Base-by-base conservation (phyloP, 768 basidiomycete species). In the Trametes cubensis region DNA sequence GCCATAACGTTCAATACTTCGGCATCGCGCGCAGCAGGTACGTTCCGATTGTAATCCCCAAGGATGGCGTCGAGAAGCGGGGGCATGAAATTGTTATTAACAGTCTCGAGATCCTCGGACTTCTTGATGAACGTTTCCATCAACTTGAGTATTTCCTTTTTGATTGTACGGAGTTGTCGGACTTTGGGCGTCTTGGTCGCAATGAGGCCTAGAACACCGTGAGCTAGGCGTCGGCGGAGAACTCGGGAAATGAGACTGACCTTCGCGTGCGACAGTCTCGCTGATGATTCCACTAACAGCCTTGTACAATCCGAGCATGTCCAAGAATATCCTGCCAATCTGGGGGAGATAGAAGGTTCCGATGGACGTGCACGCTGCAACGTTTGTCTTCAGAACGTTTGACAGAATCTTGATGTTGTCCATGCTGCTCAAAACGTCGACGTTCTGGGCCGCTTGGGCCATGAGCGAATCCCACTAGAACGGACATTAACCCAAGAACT, bases 71-170 rank as follows among this genome's bases (percentile, higher is more conserved):
- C 97, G 47, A 99, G 81, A 53, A 99, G 78, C 23, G 93, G 94
- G 20, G 97, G 97, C 75, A 98, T 95, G 71, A 98, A 88, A 70
- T 89, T 95, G 67, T 74, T 79, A 73, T 96, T 98, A 53, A 98
- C 93, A 14, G 90, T 85, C 53, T 98, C 96, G 38, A 97, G 81
- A 70, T 99, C 96, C 74, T 98, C 97, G 13, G 97, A 95, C 77
- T 95, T 95, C 77, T 88, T 92, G 75, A 98, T 89, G 74, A 98
- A 98, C 0, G 93, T 97, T 75, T 99, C 97, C 85, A 98, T 95
- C 55, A 98, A 77, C 79, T 94, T 95, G 66, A 99, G 76, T 48
- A 98, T 94, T 74, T 99, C 97, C 78, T 98, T 98, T 80, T 98
- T 98, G 68, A 99, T 95, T 3, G 96, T 98, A 63, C 97, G 83